These are phyloP conservation scores for Hyphochytrium catenoides DNA, from an alignment of 352 stramenopile genomes.

Conservation along the genomic window DNA sequence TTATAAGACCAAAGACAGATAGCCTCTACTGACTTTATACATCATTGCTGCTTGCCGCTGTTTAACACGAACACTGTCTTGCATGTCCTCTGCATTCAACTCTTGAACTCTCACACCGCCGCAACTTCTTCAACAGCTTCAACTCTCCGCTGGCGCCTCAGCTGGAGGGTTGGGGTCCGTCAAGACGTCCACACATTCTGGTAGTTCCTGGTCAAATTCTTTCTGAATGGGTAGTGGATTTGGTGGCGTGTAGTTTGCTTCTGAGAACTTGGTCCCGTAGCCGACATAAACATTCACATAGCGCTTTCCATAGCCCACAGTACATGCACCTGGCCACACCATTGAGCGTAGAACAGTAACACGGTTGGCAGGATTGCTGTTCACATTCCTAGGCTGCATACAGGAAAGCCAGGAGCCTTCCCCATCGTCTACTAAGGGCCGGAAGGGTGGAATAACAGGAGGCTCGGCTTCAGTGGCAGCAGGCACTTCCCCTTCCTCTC, in stretches of 20 bases:
- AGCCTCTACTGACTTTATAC: neutral
- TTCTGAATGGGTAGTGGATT: conserved; percentile 18
- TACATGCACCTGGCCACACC: conserved; percentile 56
- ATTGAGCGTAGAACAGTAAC: conserved; percentile 37
- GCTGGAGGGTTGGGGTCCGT: conserved; percentile 11
- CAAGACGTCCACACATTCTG: no score
- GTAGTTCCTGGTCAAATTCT: conserved; percentile 12
- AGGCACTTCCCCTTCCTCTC: conserved; percentile 38
- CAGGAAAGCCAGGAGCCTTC: no score
- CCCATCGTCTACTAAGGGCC: no score
- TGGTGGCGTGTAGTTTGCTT: conserved; percentile 25
- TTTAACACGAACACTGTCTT: neutral
- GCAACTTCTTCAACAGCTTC: neutral
- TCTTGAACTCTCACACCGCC: neutral
- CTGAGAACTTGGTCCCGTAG: conserved; percentile 37
- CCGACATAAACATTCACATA: conserved; percentile 71
- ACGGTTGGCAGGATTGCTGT: conserved; percentile 5
- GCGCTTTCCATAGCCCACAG: conserved; percentile 51
- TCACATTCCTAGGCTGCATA: conserved; percentile 4
- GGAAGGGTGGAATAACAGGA: no score
- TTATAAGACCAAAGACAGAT: neutral
- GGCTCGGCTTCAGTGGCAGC: no score
- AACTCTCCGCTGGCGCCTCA: conserved; percentile 1
- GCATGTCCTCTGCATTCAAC: neutral
- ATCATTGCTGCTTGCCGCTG: neutral